Evolutionary conservation across 1,284 basidiomycete species (phyloP).

Genomic region (Lignosus rhinocerotis): DNA sequence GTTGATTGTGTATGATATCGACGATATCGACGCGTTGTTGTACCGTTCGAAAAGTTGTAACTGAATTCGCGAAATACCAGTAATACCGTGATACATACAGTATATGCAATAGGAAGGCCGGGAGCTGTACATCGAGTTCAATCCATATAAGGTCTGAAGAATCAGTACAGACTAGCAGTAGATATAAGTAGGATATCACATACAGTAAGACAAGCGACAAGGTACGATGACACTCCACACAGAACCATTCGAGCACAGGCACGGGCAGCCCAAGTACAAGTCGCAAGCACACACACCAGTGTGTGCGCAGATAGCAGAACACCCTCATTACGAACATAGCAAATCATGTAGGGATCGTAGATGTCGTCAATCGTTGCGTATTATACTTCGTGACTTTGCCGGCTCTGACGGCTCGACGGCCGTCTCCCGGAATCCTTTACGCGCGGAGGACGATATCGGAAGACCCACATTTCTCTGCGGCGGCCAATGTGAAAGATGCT

Average conservation of each 20-base stretch:
- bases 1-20: too few relatives aligned
- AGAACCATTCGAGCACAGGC: not conserved
- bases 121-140: too few relatives aligned
- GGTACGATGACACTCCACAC: not conserved
- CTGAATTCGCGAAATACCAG: too few relatives aligned
- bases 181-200: too few relatives aligned
- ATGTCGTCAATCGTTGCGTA: too few relatives aligned
- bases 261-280: not conserved
- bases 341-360: not conserved
- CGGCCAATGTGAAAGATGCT: constrained; percentile 42
- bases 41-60: too few relatives aligned
- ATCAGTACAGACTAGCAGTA: too few relatives aligned
- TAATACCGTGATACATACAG: too few relatives aligned
- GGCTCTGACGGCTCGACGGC: constrained; percentile 19
- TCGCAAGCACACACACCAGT: not conserved
- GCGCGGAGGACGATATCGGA: constrained; percentile 28
- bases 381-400: not conserved
- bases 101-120: too few relatives aligned
- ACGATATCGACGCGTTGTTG: too few relatives aligned
- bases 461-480: constrained; percentile 52
- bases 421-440: constrained; percentile 13
- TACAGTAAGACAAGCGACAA: too few relatives aligned
- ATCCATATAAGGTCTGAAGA: too few relatives aligned
- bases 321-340: not conserved
- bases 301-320: not conserved